Percentiles rank a stretch among this genome's conserved stretches.
Evolutionary conservation across 2,329 filamentous ascomycete genomes (phyloP).

Genomic region (Aspergillus proliferans): DNA sequence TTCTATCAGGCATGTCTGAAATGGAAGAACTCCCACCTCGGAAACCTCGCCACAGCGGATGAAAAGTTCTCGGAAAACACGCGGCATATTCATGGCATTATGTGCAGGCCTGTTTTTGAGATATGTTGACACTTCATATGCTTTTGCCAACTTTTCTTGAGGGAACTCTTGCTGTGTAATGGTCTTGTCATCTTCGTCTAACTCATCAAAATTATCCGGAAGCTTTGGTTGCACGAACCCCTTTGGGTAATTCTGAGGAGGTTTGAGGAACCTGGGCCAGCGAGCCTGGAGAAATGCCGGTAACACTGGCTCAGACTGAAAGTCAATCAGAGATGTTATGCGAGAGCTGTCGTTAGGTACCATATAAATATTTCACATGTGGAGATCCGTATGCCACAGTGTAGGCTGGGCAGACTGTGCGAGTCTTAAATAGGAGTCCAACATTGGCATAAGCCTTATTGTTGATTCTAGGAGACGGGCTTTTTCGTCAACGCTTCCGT

Average conservation of each 20-base stretch:
- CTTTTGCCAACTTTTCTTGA: conserved; percentile 19
- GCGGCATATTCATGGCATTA: conserved; percentile 18
- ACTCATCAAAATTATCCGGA: conserved; percentile 23
- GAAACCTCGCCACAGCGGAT: conserved; percentile 23
- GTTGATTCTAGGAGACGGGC: conserved; percentile 8
- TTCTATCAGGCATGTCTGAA: conserved; percentile 28
- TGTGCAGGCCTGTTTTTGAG: conserved; percentile 18
- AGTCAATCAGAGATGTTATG: conserved; percentile 20
- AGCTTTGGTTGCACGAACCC: conserved; percentile 16
- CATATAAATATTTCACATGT: conserved; percentile 31
- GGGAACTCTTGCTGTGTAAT: conserved; percentile 11
- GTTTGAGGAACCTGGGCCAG: conserved; percentile 21
- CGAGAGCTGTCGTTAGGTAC: conserved; percentile 11
- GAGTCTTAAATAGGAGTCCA: conserved; percentile 11
- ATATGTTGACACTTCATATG: conserved; percentile 22
- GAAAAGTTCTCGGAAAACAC: conserved; percentile 28
- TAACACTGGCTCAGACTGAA: conserved; percentile 19
- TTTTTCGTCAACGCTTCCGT: conserved; percentile 6
- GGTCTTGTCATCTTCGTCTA: conserved; percentile 17
- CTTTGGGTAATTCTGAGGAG: conserved; percentile 13
- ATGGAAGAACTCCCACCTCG: conserved; percentile 23
- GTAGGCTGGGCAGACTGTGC: conserved; percentile 12
- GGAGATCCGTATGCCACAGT: conserved; percentile 17
- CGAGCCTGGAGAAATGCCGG: conserved; percentile 24
- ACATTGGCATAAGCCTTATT: conserved; percentile 7